A percentile compares a stretch with the other conserved stretches of the same genome.
Evolutionary conservation across 192 early-diverging fungal species (phyloP).

Genomic region (Rhizophagus prolifer): DNA sequence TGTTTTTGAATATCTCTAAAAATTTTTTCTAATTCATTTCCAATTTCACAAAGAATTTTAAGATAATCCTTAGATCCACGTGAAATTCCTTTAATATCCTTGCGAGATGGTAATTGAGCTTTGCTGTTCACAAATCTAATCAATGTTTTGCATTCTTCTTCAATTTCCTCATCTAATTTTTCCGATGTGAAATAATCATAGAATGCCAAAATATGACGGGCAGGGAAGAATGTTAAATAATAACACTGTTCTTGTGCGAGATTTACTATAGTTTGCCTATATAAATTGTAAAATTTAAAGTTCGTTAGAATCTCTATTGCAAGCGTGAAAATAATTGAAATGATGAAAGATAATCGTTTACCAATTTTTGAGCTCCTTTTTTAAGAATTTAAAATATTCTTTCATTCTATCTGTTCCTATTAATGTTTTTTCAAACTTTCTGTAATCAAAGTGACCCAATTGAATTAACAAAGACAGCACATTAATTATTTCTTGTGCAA

Average conservation of each 20-base stretch:
- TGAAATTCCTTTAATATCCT: neutral
- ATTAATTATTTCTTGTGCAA: slow-evolving; percentile 21
- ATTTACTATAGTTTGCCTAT: slow-evolving; percentile 5
- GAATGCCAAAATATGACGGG: slow-evolving; percentile 23
- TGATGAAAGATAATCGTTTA: neutral
- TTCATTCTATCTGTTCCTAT: neutral
- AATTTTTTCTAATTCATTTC: neutral
- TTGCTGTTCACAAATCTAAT: neutral
- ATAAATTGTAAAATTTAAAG: neutral
- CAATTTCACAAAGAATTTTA: slow-evolving; percentile 12
- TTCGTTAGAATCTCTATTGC: neutral
- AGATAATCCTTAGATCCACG: neutral
- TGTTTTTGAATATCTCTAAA: neutral
- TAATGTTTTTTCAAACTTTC: neutral
- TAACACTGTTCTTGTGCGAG: neutral
- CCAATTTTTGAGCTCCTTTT: neutral
- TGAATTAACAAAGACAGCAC: slow-evolving; percentile 17
- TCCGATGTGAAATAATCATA: slow-evolving; percentile 25
- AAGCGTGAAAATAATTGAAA: too few species aligned
- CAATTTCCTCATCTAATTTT: neutral
- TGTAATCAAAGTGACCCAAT: slow-evolving; percentile 32
- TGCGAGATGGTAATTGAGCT: neutral
- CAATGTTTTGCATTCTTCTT: neutral
- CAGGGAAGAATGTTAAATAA: slow-evolving; percentile 26
- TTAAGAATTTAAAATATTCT: neutral